A percentile compares a stretch with the other conserved stretches of the same genome.
These are phyloP conservation scores for Fraxinus ornus DNA, from an alignment of 305 asterid species.

Conservation along the genomic window DNA sequence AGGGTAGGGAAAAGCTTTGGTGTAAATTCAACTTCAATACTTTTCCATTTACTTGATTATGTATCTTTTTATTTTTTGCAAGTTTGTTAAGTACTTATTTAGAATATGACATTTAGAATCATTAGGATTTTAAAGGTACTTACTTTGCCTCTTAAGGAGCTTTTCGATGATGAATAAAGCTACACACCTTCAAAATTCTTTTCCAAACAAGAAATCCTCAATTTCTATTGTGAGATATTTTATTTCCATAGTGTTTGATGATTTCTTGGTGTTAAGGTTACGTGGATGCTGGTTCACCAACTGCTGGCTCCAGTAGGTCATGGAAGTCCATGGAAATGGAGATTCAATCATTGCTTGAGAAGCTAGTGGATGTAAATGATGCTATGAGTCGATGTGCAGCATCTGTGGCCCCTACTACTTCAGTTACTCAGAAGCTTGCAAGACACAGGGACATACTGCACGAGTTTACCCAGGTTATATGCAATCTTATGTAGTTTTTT, in stretches of 20 bases:
- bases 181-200: neutral
- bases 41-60: neutral
- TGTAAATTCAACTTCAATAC: neutral
- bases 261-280: conserved; percentile 35
- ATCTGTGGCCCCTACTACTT: conserved; percentile 76
- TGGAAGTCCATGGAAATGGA: conserved; percentile 98
- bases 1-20: conserved; percentile 1
- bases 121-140: neutral
- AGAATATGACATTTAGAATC: neutral
- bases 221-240: neutral
- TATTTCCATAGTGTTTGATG: neutral
- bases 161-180: neutral
- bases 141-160: conserved; percentile 11
- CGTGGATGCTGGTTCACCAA: conserved; percentile 50
- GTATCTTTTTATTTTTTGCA: neutral
- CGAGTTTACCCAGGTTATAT: conserved; percentile 82
- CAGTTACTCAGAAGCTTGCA: conserved; percentile 91
- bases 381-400: conserved; percentile 98
- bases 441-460: conserved; percentile 93
- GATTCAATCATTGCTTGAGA: conserved; percentile 90
- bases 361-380: conserved; percentile 84
- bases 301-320: conserved; percentile 65
- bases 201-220: neutral
- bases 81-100: neutral
- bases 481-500: neutral